A percentile compares a stretch with the other conserved stretches of the same genome.
These are phyloP conservation scores for Hypoxylon sp. DNA, from an alignment of 2,329 filamentous ascomycete genomes.

Conservation along the genomic window DNA sequence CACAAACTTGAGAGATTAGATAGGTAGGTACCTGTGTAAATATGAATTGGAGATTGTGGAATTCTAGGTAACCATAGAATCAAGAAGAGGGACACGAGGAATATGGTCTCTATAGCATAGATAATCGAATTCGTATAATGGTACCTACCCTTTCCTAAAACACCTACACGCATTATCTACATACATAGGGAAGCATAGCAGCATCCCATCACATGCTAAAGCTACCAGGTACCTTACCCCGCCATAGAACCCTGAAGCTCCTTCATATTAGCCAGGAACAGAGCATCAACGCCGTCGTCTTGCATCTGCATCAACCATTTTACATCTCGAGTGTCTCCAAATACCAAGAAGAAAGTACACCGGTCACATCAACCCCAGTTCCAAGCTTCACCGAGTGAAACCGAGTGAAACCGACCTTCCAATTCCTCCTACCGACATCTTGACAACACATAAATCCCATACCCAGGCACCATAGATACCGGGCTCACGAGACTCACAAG, in stretches of 20 bases:
- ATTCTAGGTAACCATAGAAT: conserved; percentile 1
- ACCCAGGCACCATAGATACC: conserved; percentile 10
- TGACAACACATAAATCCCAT: conserved; percentile 9
- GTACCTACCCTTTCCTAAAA: background rate
- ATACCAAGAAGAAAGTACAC: conserved; percentile 14
- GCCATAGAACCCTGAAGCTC: conserved; percentile 25
- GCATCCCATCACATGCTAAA: conserved; percentile 32
- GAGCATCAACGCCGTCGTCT: conserved; percentile 3
- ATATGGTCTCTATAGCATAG: background rate
- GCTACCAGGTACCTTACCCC: conserved; percentile 27
- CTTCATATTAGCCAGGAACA: conserved; percentile 20
- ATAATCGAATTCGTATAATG: background rate
- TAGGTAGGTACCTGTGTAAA: background rate
- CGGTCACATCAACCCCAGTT: conserved; percentile 12
- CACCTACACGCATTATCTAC: background rate
- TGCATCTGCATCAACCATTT: conserved; percentile 1
- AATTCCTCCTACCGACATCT: conserved; percentile 19
- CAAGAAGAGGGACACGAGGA: background rate
- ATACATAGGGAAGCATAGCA: conserved; percentile 1
- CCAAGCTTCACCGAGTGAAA: conserved; percentile 20
- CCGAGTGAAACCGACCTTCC: conserved; percentile 20
- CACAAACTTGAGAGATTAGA: conserved; percentile 7
- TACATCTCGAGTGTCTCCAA: conserved; percentile 5
- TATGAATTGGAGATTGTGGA: conserved; percentile 24
- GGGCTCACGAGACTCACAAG: background rate